Base-by-base conservation (phyloP, 2,329 filamentous ascomycete genomes). In the Raffaelea arxii region DNA sequence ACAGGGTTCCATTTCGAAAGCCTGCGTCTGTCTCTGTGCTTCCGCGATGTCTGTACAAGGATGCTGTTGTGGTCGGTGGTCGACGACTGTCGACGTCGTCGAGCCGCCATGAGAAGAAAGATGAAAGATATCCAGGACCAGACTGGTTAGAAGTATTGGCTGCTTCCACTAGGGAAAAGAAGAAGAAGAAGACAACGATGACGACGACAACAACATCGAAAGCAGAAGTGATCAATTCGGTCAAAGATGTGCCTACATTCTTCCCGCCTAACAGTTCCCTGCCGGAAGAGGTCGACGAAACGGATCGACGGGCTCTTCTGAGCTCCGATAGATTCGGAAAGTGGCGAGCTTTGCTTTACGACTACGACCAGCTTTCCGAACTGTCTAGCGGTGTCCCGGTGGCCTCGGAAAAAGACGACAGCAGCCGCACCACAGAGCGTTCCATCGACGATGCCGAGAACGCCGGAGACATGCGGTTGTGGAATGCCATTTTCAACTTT, bases 401-500 rank as follows among this genome's bases (percentile, higher is more conserved):
- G 3, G 25, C 30, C 3, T n/a, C 41, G 1, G 19, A 16, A 36
- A 7, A 36, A n/a, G n/a, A 3, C 22, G 35, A 6, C 25, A 19
- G 25, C n/a, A 12, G 16, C 1, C 19, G 19, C 21, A n/a, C 22
- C 3, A n/a, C 24, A 3, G 36, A 47, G 25, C 52, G 55, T 9
- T 49, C 57, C 3, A 52, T 63, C 18, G 57, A 63, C 43, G 50
- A 47, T 10, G 54, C 55, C 6, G 54, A 54, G 16, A 52, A 61
- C 39, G 51, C 50, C n/a, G 49, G 49, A 38, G 60, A 63, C 42
- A 49, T 61, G n/a, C 40, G 52, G 14, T 53, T 63, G 6, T 63
- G 61, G 61, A 49, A 53, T 19, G 60, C 58, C 32, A 50, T 63
- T 7, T 55, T 63, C 38, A 53, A 59, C 43, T 62, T 59, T 51